These are phyloP conservation scores for Phialophora macrospora DNA, from an alignment of 2,329 filamentous ascomycete genomes.

Conservation along the genomic window DNA sequence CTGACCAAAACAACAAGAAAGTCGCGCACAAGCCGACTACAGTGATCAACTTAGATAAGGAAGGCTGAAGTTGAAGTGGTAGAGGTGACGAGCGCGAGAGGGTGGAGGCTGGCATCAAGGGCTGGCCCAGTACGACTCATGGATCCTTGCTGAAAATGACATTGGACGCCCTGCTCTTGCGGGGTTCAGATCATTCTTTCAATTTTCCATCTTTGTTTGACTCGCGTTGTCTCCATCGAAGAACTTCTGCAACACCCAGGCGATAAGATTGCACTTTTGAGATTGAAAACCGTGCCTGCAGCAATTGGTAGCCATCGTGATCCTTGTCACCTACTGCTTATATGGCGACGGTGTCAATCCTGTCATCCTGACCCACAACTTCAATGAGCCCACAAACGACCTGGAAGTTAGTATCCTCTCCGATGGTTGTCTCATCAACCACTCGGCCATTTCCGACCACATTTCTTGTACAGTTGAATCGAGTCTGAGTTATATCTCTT, in stretches of 20 bases:
- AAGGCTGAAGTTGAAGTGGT: slow-evolving; percentile 6
- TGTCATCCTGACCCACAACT: slow-evolving; percentile 49
- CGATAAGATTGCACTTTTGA: background rate
- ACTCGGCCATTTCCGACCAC: slow-evolving; percentile 50
- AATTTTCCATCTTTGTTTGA: background rate
- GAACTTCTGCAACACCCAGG: background rate
- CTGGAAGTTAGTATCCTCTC: slow-evolving; percentile 37
- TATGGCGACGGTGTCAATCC: slow-evolving; percentile 51
- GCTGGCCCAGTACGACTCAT: background rate
- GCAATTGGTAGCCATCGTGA: slow-evolving; percentile 52
- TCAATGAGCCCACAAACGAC: slow-evolving; percentile 48
- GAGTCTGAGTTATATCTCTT: slow-evolving; percentile 58
- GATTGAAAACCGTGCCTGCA: background rate
- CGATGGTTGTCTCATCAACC: slow-evolving; percentile 39
- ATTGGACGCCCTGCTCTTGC: background rate
- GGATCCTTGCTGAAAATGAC: background rate
- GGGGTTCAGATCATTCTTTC: background rate
- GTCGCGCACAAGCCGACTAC: slow-evolving; percentile 34
- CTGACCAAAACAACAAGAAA: slow-evolving; percentile 36
- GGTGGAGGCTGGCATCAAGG: background rate
- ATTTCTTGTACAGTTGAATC: slow-evolving; percentile 57
- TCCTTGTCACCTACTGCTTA: slow-evolving; percentile 56
- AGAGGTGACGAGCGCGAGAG: background rate
- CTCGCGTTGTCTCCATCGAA: background rate
- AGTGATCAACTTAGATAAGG: slow-evolving; percentile 32